Percentiles rank a stretch among this genome's conserved stretches.
Conservation (phyloP, 805 yeast species). For the Candida montana region DNA sequence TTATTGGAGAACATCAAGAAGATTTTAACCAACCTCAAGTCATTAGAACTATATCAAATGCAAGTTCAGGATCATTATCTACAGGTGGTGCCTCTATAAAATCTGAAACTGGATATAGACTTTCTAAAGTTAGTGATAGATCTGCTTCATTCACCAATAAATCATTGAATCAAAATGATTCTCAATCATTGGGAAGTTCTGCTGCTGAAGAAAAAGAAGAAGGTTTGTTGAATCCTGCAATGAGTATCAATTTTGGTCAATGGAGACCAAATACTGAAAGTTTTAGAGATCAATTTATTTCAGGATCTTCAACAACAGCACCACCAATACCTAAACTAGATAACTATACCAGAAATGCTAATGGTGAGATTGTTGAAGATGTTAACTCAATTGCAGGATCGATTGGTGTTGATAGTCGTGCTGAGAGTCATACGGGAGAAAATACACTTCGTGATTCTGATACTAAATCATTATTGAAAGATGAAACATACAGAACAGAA, state of each 20-base stretch:
- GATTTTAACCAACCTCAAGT: neutral
- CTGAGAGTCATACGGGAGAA: neutral
- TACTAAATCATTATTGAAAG: neutral
- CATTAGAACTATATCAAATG: constrained; percentile 1
- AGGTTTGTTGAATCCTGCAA: constrained; percentile 19
- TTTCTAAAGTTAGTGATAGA: constrained; percentile 22
- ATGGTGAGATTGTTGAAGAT: constrained; percentile 23
- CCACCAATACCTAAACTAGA: constrained; percentile 25
- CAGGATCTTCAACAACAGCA: constrained; percentile 29
- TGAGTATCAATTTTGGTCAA: constrained; percentile 40
- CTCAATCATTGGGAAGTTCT: constrained; percentile 5
- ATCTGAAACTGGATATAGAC: constrained; percentile 21
- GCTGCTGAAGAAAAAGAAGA: neutral
- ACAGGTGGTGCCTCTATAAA: constrained; percentile 27
- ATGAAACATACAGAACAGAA: constrained; percentile 20
- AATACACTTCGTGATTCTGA: constrained; percentile 9
- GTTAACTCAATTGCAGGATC: constrained; percentile 10
- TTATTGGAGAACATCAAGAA: neutral
- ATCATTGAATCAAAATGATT: constrained; percentile 7
- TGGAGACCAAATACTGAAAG: constrained; percentile 57
- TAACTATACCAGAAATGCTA: constrained; percentile 28
- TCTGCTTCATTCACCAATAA: constrained; percentile 20
- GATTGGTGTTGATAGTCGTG: neutral
- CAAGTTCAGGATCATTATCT: constrained; percentile 27
- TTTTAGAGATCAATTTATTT: constrained; percentile 44